Evolutionary conservation across 2,329 filamentous ascomycete species (phyloP), one percentile per base, ranked within the genome.

Genomic region (Sphaerostilbella broomeana): DNA sequence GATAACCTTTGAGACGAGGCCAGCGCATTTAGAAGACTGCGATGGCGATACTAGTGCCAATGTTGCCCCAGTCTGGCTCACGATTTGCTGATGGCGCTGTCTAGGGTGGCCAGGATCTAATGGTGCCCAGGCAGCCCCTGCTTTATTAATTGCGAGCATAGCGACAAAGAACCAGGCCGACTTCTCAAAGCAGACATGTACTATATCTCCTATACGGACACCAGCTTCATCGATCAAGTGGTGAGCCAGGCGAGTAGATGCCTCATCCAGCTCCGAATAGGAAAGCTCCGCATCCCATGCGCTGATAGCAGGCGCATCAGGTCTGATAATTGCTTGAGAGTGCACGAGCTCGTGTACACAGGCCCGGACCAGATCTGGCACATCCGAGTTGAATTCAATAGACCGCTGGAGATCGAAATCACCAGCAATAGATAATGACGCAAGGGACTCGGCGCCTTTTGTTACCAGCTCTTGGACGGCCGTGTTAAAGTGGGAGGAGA

Each of bases 161-260:
- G 35, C 34, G 12, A 43, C 31, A 7, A 43, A 15, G n/a, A 30
- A 34, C 30, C 25, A 40, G 16, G 40, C 40, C 11, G 40, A 43
- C 25, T 31, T 43, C 24, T 43, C 40, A 18, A 43, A 43, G 25
- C 40, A 42, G 8, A 42, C 40, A 20, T 38, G 40, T 15, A 42
- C 19, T 15, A 38, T 8, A 13, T 42, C 40, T n/a, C 35, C 34
- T 9, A 29, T 22, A 4, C 29, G 20, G n/a, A 42, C 19, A 5
- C 28, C 35, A 16, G 21, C 21, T 2, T 27, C 18, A 6, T 17
- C 13, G 5, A 43, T 21, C 10, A 43, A 30, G 10, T 43, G 8
- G n/a, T 43, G 36, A 20, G 40, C 40, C 26, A 43, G 17, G 7
- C 36, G 34, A 4, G 40, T 43, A 4, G 35, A 30, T 5, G 24